These are phyloP conservation scores for Dioscorea zingiberensis DNA, from an alignment of 106 monocot species.

Conservation along the genomic window DNA sequence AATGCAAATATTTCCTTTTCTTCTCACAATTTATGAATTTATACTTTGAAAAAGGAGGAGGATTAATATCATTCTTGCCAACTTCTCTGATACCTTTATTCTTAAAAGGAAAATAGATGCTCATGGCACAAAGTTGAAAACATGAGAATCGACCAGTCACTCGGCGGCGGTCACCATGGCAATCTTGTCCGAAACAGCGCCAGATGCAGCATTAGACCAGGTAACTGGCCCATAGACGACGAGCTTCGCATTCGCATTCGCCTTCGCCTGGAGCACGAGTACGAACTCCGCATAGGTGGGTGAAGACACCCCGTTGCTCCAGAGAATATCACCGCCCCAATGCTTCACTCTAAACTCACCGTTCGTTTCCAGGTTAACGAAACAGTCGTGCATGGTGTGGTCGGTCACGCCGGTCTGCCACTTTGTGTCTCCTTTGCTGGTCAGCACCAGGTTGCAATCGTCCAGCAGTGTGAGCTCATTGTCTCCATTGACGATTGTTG, in stretches of 20 bases:
- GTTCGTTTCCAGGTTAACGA: background rate
- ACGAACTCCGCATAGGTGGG: background rate
- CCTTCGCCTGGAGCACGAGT: too few relatives aligned
- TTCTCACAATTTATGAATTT: too few relatives aligned
- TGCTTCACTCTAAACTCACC: conserved; percentile 1
- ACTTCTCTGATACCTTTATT: too few relatives aligned
- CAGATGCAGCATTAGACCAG: background rate
- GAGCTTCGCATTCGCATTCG: too few relatives aligned
- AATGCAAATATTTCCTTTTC: too few relatives aligned
- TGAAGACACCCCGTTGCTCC: background rate
- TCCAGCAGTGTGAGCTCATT: background rate
- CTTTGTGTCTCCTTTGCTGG: background rate
- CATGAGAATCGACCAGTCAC: too few relatives aligned
- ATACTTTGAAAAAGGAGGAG: too few relatives aligned
- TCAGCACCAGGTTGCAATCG: conserved; percentile 2
- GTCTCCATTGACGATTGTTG: background rate
- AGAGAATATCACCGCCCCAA: background rate
- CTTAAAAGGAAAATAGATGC: too few relatives aligned
- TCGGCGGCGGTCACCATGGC: too few relatives aligned
- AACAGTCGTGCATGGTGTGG: background rate
- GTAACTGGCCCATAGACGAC: background rate
- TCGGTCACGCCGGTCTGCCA: background rate
- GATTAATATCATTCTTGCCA: too few relatives aligned
- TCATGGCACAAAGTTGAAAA: too few relatives aligned
- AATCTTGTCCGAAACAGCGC: background rate